These are phyloP conservation scores for Botrytis sinoallii DNA, from an alignment of 2,329 filamentous ascomycete species.

Conservation along the genomic window DNA sequence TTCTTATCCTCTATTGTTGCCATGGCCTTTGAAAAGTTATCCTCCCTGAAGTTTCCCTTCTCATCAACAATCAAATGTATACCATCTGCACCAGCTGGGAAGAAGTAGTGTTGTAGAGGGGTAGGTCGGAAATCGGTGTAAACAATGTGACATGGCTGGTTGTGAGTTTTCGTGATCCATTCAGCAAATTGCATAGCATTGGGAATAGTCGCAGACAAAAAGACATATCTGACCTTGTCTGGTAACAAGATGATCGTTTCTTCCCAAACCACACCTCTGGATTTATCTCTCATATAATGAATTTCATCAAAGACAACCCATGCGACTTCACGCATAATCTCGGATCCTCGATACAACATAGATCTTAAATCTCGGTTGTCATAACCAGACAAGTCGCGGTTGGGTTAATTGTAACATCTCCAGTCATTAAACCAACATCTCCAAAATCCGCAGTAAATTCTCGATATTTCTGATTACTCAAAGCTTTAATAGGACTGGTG, in stretches of 20 bases:
- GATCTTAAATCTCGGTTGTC: conserved; percentile 98
- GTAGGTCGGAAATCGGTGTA: conserved; percentile 98
- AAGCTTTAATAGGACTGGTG: conserved; percentile 96
- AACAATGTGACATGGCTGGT: conserved; percentile 96
- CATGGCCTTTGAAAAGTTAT: conserved; percentile 98
- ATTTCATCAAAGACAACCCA: conserved; percentile 99
- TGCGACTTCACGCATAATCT: conserved; percentile 98
- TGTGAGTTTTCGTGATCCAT: conserved; percentile 98
- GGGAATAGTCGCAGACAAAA: conserved; percentile 95
- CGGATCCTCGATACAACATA: conserved; percentile 96
- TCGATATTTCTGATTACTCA: conserved; percentile 98
- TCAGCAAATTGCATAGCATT: conserved; percentile 99
- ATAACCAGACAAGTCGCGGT: conserved; percentile 97
- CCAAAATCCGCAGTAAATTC: conserved; percentile 95
- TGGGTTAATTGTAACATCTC: conserved; percentile 98
- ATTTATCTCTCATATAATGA: conserved; percentile 95
- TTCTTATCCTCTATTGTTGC: conserved; percentile 81
- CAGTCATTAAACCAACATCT: conserved; percentile 96
- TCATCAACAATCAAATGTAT: conserved; percentile 95
- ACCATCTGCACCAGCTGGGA: conserved; percentile 86
- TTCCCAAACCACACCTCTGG: conserved; percentile 96
- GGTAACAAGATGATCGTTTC: conserved; percentile 97
- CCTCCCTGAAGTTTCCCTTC: conserved; percentile 91
- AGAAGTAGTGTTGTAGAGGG: conserved; percentile 96
- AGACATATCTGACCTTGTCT: conserved; percentile 98